These are phyloP conservation scores for Fusarium nodosum DNA, from an alignment of 2,329 filamentous ascomycete genomes.

Conservation along the genomic window DNA sequence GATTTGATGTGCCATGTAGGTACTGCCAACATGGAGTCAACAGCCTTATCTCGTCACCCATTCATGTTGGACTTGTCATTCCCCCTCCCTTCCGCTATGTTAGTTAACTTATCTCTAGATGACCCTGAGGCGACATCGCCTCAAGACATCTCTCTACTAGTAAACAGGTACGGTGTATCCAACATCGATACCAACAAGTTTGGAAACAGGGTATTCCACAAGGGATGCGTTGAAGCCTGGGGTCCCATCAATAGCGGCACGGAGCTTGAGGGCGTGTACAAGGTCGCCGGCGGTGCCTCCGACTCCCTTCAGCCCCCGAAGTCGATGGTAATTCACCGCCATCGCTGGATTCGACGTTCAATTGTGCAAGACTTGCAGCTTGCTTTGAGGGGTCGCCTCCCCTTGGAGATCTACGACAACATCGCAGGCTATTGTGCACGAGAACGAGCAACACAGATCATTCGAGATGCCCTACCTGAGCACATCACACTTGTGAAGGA, in stretches of 20 bases:
- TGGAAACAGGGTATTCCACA: neutral
- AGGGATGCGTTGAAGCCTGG: neutral
- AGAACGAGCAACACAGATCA: neutral
- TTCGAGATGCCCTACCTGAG: neutral
- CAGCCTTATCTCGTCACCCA: no score
- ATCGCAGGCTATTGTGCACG: neutral
- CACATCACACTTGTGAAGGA: no score
- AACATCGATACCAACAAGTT: accelerated
- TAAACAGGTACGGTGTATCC: no score
- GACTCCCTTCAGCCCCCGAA: neutral
- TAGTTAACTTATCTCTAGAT: no score
- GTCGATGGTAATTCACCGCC: neutral
- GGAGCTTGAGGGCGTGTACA: neutral
- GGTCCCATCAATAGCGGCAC: no score
- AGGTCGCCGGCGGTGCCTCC: neutral
- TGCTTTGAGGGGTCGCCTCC: neutral
- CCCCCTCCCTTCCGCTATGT: no score
- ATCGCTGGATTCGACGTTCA: neutral
- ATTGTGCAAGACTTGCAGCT: neutral
- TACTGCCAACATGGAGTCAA: no score
- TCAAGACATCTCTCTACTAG: no score
- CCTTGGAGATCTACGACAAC: neutral
- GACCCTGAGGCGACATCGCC: no score
- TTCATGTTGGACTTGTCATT: no score
- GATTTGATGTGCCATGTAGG: no score